Evolutionary conservation across 2,329 filamentous ascomycete genomes (phyloP).

Genomic region (Neurospora sp.): DNA sequence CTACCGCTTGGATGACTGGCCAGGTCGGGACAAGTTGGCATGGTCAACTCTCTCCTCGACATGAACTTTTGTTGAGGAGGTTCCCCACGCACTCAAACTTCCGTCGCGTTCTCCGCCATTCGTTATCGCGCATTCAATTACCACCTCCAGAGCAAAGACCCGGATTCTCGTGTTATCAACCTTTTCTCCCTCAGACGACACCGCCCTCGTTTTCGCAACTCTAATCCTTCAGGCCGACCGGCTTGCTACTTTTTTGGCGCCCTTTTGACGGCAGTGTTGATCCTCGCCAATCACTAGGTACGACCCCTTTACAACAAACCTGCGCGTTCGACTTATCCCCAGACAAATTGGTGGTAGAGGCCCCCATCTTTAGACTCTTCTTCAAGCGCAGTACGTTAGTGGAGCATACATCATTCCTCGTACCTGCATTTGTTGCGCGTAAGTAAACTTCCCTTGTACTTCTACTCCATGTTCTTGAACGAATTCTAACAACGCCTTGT

Average conservation of each 20-base stretch:
- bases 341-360: neutral
- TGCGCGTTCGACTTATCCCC: no score
- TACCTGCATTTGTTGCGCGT: neutral
- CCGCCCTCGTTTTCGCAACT: neutral
- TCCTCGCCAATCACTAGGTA: no score
- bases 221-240: neutral
- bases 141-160: neutral
- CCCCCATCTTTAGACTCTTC: neutral
- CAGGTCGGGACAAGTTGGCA: no score
- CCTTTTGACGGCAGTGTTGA: no score
- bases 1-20: no score
- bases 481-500: rapidly evolving
- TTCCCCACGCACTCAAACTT: neutral
- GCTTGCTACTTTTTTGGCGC: no score
- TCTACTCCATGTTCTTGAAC: neutral
- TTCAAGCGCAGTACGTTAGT: neutral
- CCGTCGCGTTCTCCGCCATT: neutral
- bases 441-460: neutral
- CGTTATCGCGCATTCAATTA: neutral
- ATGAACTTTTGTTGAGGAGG: no score
- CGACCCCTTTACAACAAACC: no score
- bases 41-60: no score
- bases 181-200: neutral
- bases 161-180: neutral
- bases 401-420: neutral